These are phyloP conservation scores for Beta lomatogona DNA, from an alignment of 179 eudicot genomes.

Conservation along the genomic window DNA sequence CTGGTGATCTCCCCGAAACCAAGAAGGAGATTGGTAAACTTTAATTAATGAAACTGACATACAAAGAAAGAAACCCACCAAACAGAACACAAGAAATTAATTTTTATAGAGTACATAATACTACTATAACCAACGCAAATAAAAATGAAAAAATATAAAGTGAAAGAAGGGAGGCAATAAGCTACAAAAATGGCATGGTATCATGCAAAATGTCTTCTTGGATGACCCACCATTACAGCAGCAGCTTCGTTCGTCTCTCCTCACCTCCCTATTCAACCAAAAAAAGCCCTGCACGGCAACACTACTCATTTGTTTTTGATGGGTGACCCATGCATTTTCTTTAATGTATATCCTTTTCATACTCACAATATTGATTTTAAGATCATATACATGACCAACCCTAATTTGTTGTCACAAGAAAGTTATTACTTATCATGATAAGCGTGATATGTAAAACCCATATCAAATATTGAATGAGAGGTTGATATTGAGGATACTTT, in stretches of 20 bases:
- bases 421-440: constrained; percentile 1
- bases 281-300: constrained; percentile 31
- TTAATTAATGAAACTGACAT: constrained; percentile 27
- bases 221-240: constrained; percentile 32
- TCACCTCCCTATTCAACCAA: constrained; percentile 10
- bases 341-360: neutral
- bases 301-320: constrained; percentile 9
- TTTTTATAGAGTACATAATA: neutral
- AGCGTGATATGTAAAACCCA: neutral
- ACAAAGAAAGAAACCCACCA: constrained; percentile 27
- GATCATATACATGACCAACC: neutral
- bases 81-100: neutral
- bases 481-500: too few species aligned
- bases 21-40: constrained; percentile 15
- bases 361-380: neutral
- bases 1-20: constrained; percentile 8
- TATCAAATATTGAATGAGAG: too few species aligned
- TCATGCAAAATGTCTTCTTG: constrained; percentile 25
- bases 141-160: neutral
- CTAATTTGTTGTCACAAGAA: neutral
- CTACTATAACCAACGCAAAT: too few species aligned
- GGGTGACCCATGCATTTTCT: neutral
- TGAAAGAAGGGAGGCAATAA: neutral
- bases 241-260: neutral
- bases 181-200: constrained; percentile 26